Evolutionary conservation across 305 asterid genomes (phyloP).

Genomic region (Fraxinus nigra): DNA sequence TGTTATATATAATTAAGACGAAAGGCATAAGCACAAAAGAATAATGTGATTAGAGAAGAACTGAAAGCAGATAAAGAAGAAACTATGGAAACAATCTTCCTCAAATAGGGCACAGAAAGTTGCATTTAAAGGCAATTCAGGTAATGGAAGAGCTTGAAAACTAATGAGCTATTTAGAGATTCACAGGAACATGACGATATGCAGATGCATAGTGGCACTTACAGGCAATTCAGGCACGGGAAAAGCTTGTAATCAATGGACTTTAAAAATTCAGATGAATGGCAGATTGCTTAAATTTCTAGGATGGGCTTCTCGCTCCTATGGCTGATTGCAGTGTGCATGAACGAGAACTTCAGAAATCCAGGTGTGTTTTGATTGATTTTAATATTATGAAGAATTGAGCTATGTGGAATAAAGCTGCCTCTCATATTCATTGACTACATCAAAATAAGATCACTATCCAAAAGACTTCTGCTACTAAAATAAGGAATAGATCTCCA

Average conservation of each 20-base stretch:
- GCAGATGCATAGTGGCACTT: conserved; percentile 9
- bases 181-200: neutral
- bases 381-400: neutral
- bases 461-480: neutral
- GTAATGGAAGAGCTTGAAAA: conserved; percentile 15
- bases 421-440: conserved; percentile 3
- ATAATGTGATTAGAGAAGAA: conserved; percentile 3
- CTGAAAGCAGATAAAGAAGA: neutral
- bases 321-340: neutral
- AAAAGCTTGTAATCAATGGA: conserved; percentile 2
- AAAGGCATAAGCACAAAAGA: neutral
- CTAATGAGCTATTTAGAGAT: neutral
- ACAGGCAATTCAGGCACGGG: conserved; percentile 18
- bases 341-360: neutral
- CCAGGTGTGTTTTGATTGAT: neutral
- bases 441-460: neutral
- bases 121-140: conserved; percentile 9
- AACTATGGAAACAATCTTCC: neutral
- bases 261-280: neutral
- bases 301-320: neutral
- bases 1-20: neutral
- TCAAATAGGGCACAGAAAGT: neutral
- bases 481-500: conserved; percentile 9
- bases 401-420: neutral
- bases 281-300: neutral